Base-by-base conservation (phyloP, 2,329 filamentous ascomycete species). In the Hymenoscyphus repandus region DNA sequence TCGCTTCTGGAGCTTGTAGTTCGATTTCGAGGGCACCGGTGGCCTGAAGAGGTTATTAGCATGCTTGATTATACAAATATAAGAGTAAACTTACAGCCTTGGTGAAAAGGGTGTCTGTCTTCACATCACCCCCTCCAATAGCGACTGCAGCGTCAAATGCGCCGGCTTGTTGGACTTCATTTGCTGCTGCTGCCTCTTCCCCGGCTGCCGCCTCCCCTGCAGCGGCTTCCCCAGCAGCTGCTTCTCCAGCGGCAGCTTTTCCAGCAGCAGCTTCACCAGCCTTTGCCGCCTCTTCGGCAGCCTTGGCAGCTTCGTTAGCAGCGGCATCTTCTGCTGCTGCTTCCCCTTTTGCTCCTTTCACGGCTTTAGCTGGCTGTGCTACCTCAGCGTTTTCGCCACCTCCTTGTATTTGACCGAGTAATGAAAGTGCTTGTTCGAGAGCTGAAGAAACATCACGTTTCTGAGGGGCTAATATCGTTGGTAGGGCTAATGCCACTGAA, bases 21-120 rank as follows among this genome's bases (percentile, higher is more conserved):
- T 73, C 70, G 50, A 71, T 59, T 48, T 72, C 70, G 45, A 73
- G 62, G 13, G 53, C 50, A n/a, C 68, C 69, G 45, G 65, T 66
- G 32, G 52, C 51, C 50, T 32, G 5, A 17, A n/a, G 12, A 2
- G 17, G 11, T 18, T 13, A 33, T 45, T 12, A 45, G 43, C 12
- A 22, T n/a, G 20, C 39, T 31, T 17, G n/a, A 9, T 12, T 13
- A 6, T 18, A 18, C 6, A 15, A 6, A 3, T 9, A 13, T 12
- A n/a, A 38, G 20, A 12, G 7, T 10, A 15, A 30, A 40, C 45
- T 40, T 17, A 47, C 45, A 11, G 34, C 30, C 33, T 41, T 42
- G 22, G 46, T 48, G 30, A 48, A 48, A 13, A 48, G 17, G 10
- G 32, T 31, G 22, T 48, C 46, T n/a, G 46, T 48, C 38, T 48